Conservation (phyloP, 2,329 filamentous ascomycete species). For the Penicillium sumatraense region DNA sequence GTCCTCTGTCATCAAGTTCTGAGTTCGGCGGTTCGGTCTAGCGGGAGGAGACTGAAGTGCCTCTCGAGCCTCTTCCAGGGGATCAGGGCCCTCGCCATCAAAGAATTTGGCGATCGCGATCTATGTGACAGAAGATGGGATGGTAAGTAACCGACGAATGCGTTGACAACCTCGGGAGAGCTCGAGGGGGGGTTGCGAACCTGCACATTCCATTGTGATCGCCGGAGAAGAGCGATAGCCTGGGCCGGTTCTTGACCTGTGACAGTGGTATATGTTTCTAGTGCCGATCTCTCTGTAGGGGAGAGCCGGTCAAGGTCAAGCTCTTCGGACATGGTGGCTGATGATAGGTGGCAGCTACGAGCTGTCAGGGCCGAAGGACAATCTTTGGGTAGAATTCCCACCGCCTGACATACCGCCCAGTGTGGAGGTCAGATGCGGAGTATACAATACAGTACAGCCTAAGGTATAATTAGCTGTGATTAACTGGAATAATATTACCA, state of each 20-base stretch:
- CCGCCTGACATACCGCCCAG: slow-evolving; percentile 13
- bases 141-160: slow-evolving; percentile 9
- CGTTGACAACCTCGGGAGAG: slow-evolving; percentile 4
- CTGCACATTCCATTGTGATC: slow-evolving; percentile 96
- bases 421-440: neutral
- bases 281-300: slow-evolving; percentile 75
- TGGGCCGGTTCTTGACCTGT: slow-evolving; percentile 80
- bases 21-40: slow-evolving; percentile 65
- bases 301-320: slow-evolving; percentile 69
- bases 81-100: slow-evolving; percentile 87
- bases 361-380: slow-evolving; percentile 14
- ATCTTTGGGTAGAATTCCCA: slow-evolving; percentile 7
- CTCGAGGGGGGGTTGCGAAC: slow-evolving; percentile 47
- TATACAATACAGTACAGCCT: neutral
- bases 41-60: slow-evolving; percentile 65
- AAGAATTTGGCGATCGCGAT: slow-evolving; percentile 98
- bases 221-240: slow-evolving; percentile 76
- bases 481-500: too few species aligned
- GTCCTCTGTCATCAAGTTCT: slow-evolving; percentile 68
- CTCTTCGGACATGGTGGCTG: slow-evolving; percentile 51
- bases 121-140: slow-evolving; percentile 51
- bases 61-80: slow-evolving; percentile 74
- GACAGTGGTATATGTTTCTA: slow-evolving; percentile 86
- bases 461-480: too few species aligned
- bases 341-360: slow-evolving; percentile 28